Evolutionary conservation across 495 filamentous ascomycete species (phyloP), one percentile per base, ranked within the genome.

Genomic region (Trichoderma erinaceum): DNA sequence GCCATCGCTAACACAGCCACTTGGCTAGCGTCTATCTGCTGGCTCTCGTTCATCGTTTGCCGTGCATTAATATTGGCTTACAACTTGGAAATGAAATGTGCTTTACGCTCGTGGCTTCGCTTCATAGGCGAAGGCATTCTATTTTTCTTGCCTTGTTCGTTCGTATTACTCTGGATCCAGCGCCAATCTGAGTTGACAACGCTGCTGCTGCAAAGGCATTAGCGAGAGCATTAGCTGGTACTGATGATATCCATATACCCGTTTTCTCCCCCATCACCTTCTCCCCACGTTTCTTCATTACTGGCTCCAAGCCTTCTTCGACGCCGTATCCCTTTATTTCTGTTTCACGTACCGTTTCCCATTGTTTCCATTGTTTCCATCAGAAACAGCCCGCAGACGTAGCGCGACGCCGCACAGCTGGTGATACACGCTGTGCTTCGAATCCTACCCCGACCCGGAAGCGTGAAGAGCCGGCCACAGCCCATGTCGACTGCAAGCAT

Each of bases 391-490:
- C 15, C 56, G 25, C 56, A 6, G 8, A 13, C 56, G 11, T 52
- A 11, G 27, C 56, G 56, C 27, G 56, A 32, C 56, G 56, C 56
- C 56, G 56, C n/a, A 23, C 27, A 27, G 8, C 11, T 61, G 56
- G 23, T 61, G 56, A 61, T 32, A 61, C 56, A 61, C 56, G 2
- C n/a, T 32, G 56, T 32, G 56, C 56, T n/a, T 61, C 56, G 56
- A 61, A 61, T 29, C 29, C 32, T 29, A 5, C 56, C 56, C 56
- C 56, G 56, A 32, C 56, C 27, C 56, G 56, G 56, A 32, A 15
- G 23, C 25, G 11, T 29, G 56, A 61, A 35, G 56, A 29, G 56
- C 56, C 56, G 56, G 56, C 25, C 56, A 11, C 27, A 13, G 27
- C 23, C n/a, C 23, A 29, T 23, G 25, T 32, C 25, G 56, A 25